Base-by-base conservation (phyloP, 2,329 filamentous ascomycete genomes). In the Sporothrix inflata region DNA sequence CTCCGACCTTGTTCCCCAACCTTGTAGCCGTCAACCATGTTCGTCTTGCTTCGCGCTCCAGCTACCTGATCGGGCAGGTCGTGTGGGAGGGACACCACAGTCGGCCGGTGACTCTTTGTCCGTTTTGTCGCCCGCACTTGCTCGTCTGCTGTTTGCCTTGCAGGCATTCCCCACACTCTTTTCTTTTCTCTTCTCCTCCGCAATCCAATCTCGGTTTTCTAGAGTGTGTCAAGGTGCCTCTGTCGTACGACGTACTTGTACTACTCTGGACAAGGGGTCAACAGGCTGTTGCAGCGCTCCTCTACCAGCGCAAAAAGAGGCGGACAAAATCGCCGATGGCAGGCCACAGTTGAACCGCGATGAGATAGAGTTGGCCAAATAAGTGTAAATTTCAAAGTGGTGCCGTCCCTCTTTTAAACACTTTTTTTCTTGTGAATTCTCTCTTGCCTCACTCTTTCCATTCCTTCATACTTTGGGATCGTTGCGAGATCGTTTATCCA, bases 51-150 rank as follows among this genome's bases (percentile, higher is more conserved):
- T 40, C 16, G 34, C 34, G 14, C 27, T 6, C 57, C 34, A 63
- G 34, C 57, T 40, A 19, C 57, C 57, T 42, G 34, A 42, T 63
- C 19, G 57, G 57, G 57, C 57, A 63, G 57, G 34, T 63, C 57
- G 57, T 42, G 57, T 63, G 34, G n/a, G 38, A 40, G 30, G 30
- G 30, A 34, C 6, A 34, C 30, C 30, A 34, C 30, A 34, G 30
- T 34, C 30, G 30, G 30, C 6, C 27, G 5, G 53, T 30, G 24
- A 16, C 27, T 34, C 53, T 34, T n/a, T 57, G 53, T 19, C 53
- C 12, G 53, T 19, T 55, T 55, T 55, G 7, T 55, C 19, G 53
- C 6, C 30, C 30, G 30, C 30, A 7, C 40, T 42, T 42, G 40
- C 40, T 42, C 12, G 40, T 14, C 40, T 11, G 40, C 40, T 2